Evolutionary conservation across 2,329 filamentous ascomycete genomes (phyloP).

Genomic region (Rugonectria rugulosa): DNA sequence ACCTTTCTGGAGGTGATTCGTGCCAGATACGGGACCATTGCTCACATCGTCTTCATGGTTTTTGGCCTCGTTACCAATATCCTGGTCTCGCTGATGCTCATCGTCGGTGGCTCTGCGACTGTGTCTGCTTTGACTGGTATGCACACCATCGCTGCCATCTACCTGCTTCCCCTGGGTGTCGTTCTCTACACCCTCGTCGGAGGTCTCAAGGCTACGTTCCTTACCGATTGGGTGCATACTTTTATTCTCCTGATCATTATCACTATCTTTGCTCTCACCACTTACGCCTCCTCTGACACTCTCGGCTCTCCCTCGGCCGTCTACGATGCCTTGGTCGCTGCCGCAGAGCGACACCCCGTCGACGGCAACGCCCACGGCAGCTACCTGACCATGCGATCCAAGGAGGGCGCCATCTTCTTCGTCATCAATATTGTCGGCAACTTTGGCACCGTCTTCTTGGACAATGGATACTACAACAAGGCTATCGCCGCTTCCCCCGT

Average conservation of each 20-base stretch:
- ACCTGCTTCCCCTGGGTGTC: constrained; percentile 81
- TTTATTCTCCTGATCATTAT: constrained; percentile 87
- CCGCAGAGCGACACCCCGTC: constrained; percentile 75
- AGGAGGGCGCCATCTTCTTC: constrained; percentile 85
- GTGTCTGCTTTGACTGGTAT: constrained; percentile 53
- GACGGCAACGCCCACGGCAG: constrained; percentile 81
- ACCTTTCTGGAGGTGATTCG: constrained; percentile 84
- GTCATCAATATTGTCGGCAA: constrained; percentile 88
- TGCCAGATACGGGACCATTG: constrained; percentile 75
- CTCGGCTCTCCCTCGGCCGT: constrained; percentile 80
- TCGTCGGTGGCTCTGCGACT: constrained; percentile 78
- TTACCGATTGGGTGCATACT: constrained; percentile 88
- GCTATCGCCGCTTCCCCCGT: constrained; percentile 88
- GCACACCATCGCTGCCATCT: constrained; percentile 79
- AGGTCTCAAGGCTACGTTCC: constrained; percentile 86
- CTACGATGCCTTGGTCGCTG: constrained; percentile 78
- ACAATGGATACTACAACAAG: constrained; percentile 93
- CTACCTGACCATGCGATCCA: constrained; percentile 80
- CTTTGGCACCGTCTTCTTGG: constrained; percentile 84
- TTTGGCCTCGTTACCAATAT: constrained; percentile 88
- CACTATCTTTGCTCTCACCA: constrained; percentile 82
- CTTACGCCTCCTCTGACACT: constrained; percentile 76
- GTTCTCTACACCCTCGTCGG: constrained; percentile 73
- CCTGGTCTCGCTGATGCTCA: constrained; percentile 86
- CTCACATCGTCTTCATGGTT: constrained; percentile 81